A percentile compares a stretch with the other conserved stretches of the same genome.
These are phyloP conservation scores for Wickerhamiella galacta DNA, from an alignment of 805 yeast genomes.

Conservation along the genomic window DNA sequence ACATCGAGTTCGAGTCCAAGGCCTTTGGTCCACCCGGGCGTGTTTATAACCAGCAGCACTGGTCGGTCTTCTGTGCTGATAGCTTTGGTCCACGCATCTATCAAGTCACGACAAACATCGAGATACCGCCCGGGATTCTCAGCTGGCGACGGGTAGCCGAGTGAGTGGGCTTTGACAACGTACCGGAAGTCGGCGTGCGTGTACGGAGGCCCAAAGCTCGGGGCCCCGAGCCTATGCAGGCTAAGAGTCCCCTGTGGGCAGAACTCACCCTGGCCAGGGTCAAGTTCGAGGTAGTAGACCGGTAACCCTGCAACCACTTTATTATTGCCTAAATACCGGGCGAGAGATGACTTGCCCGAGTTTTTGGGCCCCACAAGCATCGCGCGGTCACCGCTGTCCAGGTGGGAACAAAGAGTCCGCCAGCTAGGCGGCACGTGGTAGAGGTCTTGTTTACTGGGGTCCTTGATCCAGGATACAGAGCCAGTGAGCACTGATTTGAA, in stretches of 20 bases:
- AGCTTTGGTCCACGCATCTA: constrained; percentile 18
- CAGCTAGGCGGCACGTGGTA: constrained; percentile 7
- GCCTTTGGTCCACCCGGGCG: constrained; percentile 89
- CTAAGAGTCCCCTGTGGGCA: constrained; percentile 59
- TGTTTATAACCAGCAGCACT: constrained; percentile 41
- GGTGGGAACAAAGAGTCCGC: constrained; percentile 8
- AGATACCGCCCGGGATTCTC: constrained; percentile 45
- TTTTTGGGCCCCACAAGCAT: constrained; percentile 51
- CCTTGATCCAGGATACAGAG: neutral
- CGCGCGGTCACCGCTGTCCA: constrained; percentile 9
- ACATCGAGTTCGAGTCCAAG: constrained; percentile 55
- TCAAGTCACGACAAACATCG: constrained; percentile 26
- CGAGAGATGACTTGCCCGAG: constrained; percentile 66
- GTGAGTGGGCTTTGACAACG: constrained; percentile 22
- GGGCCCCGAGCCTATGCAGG: constrained; percentile 22
- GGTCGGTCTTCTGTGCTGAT: constrained; percentile 9
- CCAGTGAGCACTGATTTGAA: constrained; percentile 15
- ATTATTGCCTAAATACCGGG: constrained; percentile 28
- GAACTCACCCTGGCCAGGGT: constrained; percentile 79
- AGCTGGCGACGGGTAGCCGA: constrained; percentile 57
- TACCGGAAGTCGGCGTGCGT: constrained; percentile 18
- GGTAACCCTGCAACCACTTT: constrained; percentile 14
- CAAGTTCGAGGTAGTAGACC: constrained; percentile 50
- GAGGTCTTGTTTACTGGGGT: neutral
- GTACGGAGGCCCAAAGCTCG: constrained; percentile 26